Evolutionary conservation across 345 rosid genomes (phyloP).

Genomic region (Melaleuca quinquenervia): DNA sequence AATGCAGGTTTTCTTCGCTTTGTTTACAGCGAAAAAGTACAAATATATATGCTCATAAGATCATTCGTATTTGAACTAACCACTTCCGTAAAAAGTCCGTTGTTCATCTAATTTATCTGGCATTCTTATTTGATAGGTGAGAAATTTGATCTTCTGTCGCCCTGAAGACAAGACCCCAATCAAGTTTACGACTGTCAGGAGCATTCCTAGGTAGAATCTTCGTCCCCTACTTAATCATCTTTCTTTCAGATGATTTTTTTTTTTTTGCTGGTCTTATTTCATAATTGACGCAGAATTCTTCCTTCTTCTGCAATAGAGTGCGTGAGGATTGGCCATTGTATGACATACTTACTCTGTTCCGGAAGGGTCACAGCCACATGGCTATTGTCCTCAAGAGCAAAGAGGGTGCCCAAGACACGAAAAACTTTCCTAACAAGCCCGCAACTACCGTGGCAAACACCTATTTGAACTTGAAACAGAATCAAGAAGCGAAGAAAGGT

Average conservation of each 20-base stretch:
- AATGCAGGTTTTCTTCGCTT: background rate
- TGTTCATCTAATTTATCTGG: background rate
- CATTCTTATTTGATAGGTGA: background rate
- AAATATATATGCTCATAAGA: background rate
- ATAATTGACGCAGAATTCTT: background rate
- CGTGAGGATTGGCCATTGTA: slow-evolving; percentile 4
- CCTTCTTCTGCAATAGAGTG: background rate
- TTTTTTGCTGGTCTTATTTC: no score
- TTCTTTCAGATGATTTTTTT: background rate
- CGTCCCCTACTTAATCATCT: background rate
- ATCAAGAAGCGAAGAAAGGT: background rate
- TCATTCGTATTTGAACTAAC: background rate
- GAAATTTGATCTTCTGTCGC: slow-evolving; percentile 5
- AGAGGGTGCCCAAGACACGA: background rate
- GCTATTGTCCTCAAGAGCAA: slow-evolving; percentile 18
- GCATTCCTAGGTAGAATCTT: background rate
- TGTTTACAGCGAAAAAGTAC: background rate
- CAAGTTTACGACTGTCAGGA: slow-evolving; percentile 5
- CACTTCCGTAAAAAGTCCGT: no score
- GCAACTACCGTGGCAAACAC: background rate
- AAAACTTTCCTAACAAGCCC: background rate
- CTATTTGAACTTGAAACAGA: background rate
- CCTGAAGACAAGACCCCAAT: slow-evolving; percentile 6
- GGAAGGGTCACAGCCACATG: slow-evolving; percentile 75
- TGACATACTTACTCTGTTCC: slow-evolving; percentile 35